Conservation (phyloP, 2,329 filamentous ascomycete species). For the Hirsutella minnesotensis region DNA sequence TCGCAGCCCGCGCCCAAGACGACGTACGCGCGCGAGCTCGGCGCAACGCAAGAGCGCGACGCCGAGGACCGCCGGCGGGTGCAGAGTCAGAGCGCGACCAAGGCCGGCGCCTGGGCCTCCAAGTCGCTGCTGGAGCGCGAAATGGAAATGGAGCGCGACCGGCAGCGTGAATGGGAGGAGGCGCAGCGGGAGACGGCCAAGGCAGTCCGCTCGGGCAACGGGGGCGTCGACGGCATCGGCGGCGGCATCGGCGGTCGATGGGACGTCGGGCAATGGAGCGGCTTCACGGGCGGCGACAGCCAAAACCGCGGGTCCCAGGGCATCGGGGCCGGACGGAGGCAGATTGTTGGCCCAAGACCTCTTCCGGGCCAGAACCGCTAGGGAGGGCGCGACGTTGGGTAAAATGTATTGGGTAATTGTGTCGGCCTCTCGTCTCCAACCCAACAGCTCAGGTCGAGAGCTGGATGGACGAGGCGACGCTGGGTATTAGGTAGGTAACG, state of each 20-base stretch:
- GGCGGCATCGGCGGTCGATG: conserved; percentile 58
- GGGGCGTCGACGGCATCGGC: conserved; percentile 11
- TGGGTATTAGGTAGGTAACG: too few relatives aligned
- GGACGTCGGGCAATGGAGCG: conserved; percentile 67
- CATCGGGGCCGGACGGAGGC: conserved; percentile 58
- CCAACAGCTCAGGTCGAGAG: too few relatives aligned
- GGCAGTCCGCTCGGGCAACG: conserved; percentile 36
- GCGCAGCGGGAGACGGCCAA: conserved; percentile 53
- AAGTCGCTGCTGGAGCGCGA: conserved; percentile 67
- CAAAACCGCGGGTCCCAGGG: conserved; percentile 57
- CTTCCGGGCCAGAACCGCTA: conserved; percentile 33
- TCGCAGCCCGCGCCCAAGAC: conserved; percentile 10
- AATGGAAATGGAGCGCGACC: conserved; percentile 68
- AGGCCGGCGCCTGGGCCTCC: conserved; percentile 36
- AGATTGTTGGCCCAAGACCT: conserved; percentile 69
- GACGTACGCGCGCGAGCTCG: background rate
- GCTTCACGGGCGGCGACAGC: conserved; percentile 63
- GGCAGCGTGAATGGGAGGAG: conserved; percentile 72
- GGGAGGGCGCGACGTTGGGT: background rate
- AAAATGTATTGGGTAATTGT: too few relatives aligned
- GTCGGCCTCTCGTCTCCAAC: too few relatives aligned
- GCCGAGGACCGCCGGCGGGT: conserved; percentile 48
- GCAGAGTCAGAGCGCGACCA: conserved; percentile 38
- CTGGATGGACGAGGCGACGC: too few relatives aligned
- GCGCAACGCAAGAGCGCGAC: background rate